Base-by-base conservation (phyloP, 805 yeast genomes). In the Metschnikowia koreensis region DNA sequence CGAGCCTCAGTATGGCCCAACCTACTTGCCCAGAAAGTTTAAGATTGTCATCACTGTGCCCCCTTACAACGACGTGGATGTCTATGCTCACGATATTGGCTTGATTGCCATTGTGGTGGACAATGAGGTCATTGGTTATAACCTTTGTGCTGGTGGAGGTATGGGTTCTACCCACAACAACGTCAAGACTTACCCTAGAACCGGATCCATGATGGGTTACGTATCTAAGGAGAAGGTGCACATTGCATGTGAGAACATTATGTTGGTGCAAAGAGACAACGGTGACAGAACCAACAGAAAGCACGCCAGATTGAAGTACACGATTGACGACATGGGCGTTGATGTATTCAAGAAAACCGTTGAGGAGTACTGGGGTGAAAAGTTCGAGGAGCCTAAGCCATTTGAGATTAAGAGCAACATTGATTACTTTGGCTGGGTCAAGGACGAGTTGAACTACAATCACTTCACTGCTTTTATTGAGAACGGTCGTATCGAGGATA, bases 141-240 rank as follows among this genome's bases (percentile, higher is more conserved):
- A 93, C 64, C 82, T 93, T 48, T 80, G 87, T 54, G 96, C 86
- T 58, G 98, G 98, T 70, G 98, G 98, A 75, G 98, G 98, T 79
- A 93, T 93, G 98, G 98, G 98, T 63, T 82, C 96, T 40, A 93
- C 98, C 12, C 98, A 93, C 70, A 93, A 92, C 80, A 93, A 93
- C 76, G 87, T 86, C 66, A 93, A 93, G 79, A 93, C 98, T 0
- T 93, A 93, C 67, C 98, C 98, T 63, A 82, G 98, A 74, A 82
- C 96, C 6, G 98, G 97, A 56, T 86, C 96, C 16, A 73, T 83
- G 71, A 80, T 93, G 59, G 98, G 98, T 28, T 93, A 74, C 65
- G 83, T 85, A 45, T 58, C 82, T 4, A 76, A 76, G 54, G 92
- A 85, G 46, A 81, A 90, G 67, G 79, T 89, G 45, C 84, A 82